Evolutionary conservation across 2,329 filamentous ascomycete genomes (phyloP).

Genomic region (Dactylonectria macrodidyma): DNA sequence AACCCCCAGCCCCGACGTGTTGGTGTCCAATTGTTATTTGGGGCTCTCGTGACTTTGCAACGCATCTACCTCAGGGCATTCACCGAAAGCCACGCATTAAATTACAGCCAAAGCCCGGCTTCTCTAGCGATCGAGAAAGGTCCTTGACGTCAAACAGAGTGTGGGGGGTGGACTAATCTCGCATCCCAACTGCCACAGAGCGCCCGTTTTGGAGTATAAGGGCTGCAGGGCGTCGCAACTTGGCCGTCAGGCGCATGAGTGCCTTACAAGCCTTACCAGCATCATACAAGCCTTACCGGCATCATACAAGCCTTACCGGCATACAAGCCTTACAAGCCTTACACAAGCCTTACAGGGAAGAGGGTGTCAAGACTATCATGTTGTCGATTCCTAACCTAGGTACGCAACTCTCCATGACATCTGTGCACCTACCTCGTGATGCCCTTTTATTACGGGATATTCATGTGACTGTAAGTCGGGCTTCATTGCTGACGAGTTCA

Average conservation of each 20-base stretch:
- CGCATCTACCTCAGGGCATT: conserved; percentile 11
- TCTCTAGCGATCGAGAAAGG: conserved; percentile 7
- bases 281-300: neutral
- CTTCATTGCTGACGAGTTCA: conserved; percentile 15
- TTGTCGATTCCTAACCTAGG: neutral
- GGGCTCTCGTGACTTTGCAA: conserved; percentile 26
- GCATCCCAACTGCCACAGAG: conserved; percentile 3
- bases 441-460: conserved; percentile 1
- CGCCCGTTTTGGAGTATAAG: conserved; percentile 18
- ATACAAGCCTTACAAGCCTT: neutral
- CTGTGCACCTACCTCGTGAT: conserved; percentile 26
- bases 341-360: neutral
- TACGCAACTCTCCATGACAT: conserved; percentile 13
- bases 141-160: conserved; percentile 14
- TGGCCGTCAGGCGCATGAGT: conserved; percentile 22
- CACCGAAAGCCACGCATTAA: conserved; percentile 29
- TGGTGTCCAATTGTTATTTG: conserved; percentile 27
- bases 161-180: conserved; percentile 9
- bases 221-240: conserved; percentile 8
- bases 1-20: conserved; percentile 20
- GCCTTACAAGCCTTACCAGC: conserved; percentile 11
- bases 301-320: neutral
- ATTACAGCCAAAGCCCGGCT: conserved; percentile 13
- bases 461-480: conserved; percentile 23
- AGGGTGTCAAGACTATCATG: conserved; percentile 6